These are phyloP conservation scores for Talaromyces sp. DNA, from an alignment of 2,329 filamentous ascomycete genomes.

Conservation along the genomic window DNA sequence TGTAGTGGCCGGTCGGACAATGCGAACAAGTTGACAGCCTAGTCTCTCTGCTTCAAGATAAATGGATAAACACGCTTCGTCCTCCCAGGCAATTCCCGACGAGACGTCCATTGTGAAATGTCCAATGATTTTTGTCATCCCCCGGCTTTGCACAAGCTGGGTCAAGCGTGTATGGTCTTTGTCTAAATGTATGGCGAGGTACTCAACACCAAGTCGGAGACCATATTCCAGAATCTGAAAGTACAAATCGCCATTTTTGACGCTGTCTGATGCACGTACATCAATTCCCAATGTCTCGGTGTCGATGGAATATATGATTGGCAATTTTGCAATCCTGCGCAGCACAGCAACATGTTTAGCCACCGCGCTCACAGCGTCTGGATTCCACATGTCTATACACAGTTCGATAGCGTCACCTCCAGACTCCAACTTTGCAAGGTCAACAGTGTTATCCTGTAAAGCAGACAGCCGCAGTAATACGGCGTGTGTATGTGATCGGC, in stretches of 20 bases:
- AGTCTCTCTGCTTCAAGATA: slow-evolving; percentile 37
- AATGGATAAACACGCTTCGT: slow-evolving; percentile 31
- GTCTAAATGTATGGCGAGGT: slow-evolving; percentile 37
- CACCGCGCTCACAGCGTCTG: slow-evolving; percentile 49
- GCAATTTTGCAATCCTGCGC: slow-evolving; percentile 54
- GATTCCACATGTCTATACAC: slow-evolving; percentile 57
- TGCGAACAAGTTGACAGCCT: slow-evolving; percentile 40
- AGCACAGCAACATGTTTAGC: slow-evolving; percentile 57
- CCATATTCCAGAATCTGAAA: slow-evolving; percentile 39
- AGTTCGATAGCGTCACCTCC: slow-evolving; percentile 60
- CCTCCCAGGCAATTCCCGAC: slow-evolving; percentile 33
- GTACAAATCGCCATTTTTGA: slow-evolving; percentile 26
- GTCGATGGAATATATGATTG: slow-evolving; percentile 58
- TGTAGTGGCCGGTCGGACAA: slow-evolving; percentile 34
- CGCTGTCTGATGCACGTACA: slow-evolving; percentile 14
- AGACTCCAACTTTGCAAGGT: slow-evolving; percentile 55
- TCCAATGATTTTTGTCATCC: slow-evolving; percentile 42
- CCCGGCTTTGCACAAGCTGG: slow-evolving; percentile 32
- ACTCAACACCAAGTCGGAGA: slow-evolving; percentile 41
- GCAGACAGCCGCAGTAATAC: slow-evolving; percentile 40
- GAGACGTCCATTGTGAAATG: slow-evolving; percentile 34
- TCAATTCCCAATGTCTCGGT: slow-evolving; percentile 22
- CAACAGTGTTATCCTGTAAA: slow-evolving; percentile 32
- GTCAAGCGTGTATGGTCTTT: slow-evolving; percentile 29
- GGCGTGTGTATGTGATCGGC: slow-evolving; percentile 48